Evolutionary conservation across 78 protist species (phyloP), one percentile per base, ranked within the genome.

Genomic region (Mastigamoeba balamuthi): DNA sequence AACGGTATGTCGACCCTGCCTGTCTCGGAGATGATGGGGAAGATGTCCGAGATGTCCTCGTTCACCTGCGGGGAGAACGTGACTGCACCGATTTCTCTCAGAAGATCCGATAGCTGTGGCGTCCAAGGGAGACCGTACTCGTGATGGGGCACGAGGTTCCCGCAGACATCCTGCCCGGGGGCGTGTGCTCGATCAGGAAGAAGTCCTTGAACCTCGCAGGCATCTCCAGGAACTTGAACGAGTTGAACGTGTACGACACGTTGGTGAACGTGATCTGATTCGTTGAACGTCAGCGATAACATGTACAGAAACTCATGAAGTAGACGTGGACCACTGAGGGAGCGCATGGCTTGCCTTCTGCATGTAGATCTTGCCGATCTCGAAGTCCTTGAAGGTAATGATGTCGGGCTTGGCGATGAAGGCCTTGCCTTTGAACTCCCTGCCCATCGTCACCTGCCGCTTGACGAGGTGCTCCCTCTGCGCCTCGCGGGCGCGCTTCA

Each of bases 141-240:
- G 8, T 10, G 8, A 43, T 43, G 8, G 6, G 28, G 52, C 77
- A 0, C 27, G 82, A 0, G 3, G 25, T 0, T 4, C 87, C 87
- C 1, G 87, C 81, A 0, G 72, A 52, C 82, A 82, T 75, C 17
- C 9, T 23, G 5, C 81, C 81, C 28, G 81, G 82, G 40, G 64
- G 77, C 9, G 0, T n/a, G 67, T 69, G 52, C 9, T 0, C 3
- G 4, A 82, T n/a, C 6, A 36, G 38, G 48, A 82, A 76, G 41
- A 68, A 70, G 40, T 65, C 72, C 4, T 1, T 0, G 39, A 69
- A 2, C 28, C 2, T 67, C 23, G 28, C 30, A 6, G 41, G 36
- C 8, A 77, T 25, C 6, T 40, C 43, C 33, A 38, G n/a, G 33
- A 76, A 10, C 58, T 48, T 70, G 82, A 82, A 82, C 25, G 69